Evolutionary conservation across 495 filamentous ascomycete species (phyloP).

Genomic region (Amniculicola lignicola): DNA sequence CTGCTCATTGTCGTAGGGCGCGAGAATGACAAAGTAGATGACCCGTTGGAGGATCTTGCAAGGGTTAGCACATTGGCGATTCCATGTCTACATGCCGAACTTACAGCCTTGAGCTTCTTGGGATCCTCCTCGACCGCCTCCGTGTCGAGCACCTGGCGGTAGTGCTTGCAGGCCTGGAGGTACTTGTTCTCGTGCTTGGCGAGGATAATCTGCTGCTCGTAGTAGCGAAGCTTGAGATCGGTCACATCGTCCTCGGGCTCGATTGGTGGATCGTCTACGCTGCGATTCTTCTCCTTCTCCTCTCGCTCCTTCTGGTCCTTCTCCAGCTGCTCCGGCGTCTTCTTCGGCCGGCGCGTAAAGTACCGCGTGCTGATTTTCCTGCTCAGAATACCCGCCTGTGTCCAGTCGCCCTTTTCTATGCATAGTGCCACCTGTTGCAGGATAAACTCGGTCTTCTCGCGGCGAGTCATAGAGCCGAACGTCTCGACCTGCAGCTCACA

Average conservation of each 20-base stretch:
- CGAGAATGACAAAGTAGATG: conserved; percentile 94
- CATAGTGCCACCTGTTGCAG: conserved; percentile 90
- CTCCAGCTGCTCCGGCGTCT: conserved; percentile 78
- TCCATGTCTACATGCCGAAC: conserved; percentile 37
- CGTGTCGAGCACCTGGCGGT: conserved; percentile 91
- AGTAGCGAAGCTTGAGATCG: conserved; percentile 92
- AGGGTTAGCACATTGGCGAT: conserved; percentile 34
- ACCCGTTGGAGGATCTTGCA: conserved; percentile 81
- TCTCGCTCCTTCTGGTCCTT: conserved; percentile 77
- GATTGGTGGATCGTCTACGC: conserved; percentile 67
- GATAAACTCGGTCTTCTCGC: conserved; percentile 98
- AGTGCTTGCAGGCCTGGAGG: conserved; percentile 94
- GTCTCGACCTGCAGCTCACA: conserved; percentile 99
- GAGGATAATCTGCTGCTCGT: conserved; percentile 90
- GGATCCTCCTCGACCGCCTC: conserved; percentile 89
- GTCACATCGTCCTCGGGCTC: conserved; percentile 86
- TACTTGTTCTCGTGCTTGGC: conserved; percentile 97
- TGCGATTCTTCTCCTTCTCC: conserved; percentile 61
- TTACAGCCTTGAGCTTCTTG: conserved; percentile 75
- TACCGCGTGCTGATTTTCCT: conserved; percentile 96
- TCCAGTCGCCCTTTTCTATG: conserved; percentile 95
- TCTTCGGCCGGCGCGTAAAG: conserved; percentile 83
- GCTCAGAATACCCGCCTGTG: conserved; percentile 87
- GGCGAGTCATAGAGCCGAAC: conserved; percentile 93
- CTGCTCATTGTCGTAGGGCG: conserved; percentile 97